Conservation (phyloP, 2,329 filamentous ascomycete species). For the Nemania sp. region DNA sequence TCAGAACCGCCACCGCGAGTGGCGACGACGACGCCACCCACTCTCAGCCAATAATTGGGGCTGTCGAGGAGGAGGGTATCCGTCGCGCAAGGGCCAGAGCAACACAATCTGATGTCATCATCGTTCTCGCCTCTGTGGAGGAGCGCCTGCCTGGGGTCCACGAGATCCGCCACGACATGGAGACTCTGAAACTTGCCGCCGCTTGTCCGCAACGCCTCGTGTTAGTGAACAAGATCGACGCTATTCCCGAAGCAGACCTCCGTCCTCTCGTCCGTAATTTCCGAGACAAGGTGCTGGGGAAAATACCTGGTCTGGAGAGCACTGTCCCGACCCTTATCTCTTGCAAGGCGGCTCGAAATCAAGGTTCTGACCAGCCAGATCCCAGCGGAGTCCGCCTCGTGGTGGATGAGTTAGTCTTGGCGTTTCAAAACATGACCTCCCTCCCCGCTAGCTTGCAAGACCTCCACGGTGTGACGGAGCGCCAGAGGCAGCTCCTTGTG, state of each 20-base stretch:
- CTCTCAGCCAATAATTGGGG: slow-evolving; percentile 58
- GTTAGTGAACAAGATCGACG: slow-evolving; percentile 67
- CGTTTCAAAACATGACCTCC: slow-evolving; percentile 73
- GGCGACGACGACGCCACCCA: slow-evolving; percentile 23
- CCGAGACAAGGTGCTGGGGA: slow-evolving; percentile 41
- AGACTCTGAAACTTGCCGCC: slow-evolving; percentile 59
- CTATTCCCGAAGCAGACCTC: slow-evolving; percentile 45
- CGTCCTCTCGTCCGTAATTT: slow-evolving; percentile 49
- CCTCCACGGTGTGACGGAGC: slow-evolving; percentile 85
- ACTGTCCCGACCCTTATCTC: slow-evolving; percentile 66
- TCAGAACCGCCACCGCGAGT: slow-evolving; percentile 57
- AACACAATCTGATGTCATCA: slow-evolving; percentile 79
- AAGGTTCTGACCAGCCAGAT: slow-evolving; percentile 47
- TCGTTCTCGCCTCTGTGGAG: slow-evolving; percentile 80
- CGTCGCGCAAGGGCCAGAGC: slow-evolving; percentile 81
- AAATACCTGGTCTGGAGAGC: slow-evolving; percentile 48
- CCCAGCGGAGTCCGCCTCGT: slow-evolving; percentile 71
- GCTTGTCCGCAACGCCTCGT: slow-evolving; percentile 55
- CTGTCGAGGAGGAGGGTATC: slow-evolving; percentile 88
- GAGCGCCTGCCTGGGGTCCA: slow-evolving; percentile 40
- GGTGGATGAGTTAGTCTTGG: slow-evolving; percentile 66
- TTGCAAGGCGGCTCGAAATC: slow-evolving; percentile 63
- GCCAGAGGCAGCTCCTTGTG: slow-evolving; percentile 80
- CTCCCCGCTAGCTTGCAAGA: slow-evolving; percentile 76
- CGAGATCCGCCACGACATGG: slow-evolving; percentile 56